Base-by-base conservation (phyloP, 2,329 filamentous ascomycete species). In the Diaporthe citrichinensis region DNA sequence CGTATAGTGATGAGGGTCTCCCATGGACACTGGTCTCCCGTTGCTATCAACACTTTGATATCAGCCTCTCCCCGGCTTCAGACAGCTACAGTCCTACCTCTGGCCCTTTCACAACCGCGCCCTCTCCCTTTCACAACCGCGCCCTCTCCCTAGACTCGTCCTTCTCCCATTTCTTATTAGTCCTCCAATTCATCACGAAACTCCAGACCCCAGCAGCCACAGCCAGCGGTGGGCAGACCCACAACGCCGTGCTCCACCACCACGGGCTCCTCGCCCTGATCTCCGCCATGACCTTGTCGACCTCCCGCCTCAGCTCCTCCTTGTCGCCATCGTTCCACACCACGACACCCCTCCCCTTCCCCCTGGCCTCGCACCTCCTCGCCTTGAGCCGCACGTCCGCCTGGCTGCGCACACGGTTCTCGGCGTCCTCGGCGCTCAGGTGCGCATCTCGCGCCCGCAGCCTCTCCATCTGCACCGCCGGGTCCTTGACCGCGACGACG, bases 321-420 rank as follows among this genome's bases (percentile, higher is more conserved):
- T 88, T 92, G 62, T 91, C 91, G 3, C 91, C 91, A 85, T 98
- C 96, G 85, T 99, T 99, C 94, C 94, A 97, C 34, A 99, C 89
- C 46, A 98, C 95, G 4, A 95, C 89, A 0, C 96, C 96, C 65
- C 88, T 89, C 9, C 91, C 91, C 59, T 84, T 82, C 71, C 88
- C 90, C 61, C 95, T 87, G 62, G 90, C 91, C 84, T 94, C 88
- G 76, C 93, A 94, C 82, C 95, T 88, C 82, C 90, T 88, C 25
- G 94, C 96, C 89, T 98, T 98, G 80, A 94, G 91, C 78, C 92
- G 88, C 76, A 98, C 94, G 83, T 98, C 94, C 61, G 92, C 93
- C 88, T 99, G 97, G 82, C 95, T 97, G 77, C 89, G 87, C 7
- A 99, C 95, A 25, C 97, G 88, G 82, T 97, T 95, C 87, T 93